Evolutionary conservation across 345 rosid genomes (phyloP).

Genomic region (Pugionium cornutum): DNA sequence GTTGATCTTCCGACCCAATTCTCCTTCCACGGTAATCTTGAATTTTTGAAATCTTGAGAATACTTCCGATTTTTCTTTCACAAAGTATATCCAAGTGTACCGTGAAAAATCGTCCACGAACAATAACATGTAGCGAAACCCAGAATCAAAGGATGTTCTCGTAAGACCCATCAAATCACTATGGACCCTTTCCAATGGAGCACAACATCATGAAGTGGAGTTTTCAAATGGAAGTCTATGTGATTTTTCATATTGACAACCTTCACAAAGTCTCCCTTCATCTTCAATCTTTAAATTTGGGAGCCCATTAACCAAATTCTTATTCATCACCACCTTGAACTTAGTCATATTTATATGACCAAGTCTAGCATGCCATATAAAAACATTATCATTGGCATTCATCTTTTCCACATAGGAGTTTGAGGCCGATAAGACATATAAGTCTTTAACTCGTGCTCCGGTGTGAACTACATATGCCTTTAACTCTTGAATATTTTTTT

Average conservation of each 20-base stretch:
- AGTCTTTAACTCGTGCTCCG: conserved; percentile 1
- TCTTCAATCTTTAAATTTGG: conserved; percentile 6
- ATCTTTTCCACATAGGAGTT: conserved; percentile 26
- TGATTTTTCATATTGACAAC: conserved; percentile 28
- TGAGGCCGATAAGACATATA: conserved; percentile 26
- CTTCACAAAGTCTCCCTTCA: conserved; percentile 13
- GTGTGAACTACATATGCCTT: conserved; percentile 34
- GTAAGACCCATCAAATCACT: background rate
- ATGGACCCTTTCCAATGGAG: too few relatives aligned
- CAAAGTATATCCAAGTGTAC: too few relatives aligned
- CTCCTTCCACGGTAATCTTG: too few relatives aligned
- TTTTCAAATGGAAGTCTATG: conserved; percentile 26
- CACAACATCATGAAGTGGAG: background rate
- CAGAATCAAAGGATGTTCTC: background rate
- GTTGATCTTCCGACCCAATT: background rate
- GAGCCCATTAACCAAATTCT: background rate
- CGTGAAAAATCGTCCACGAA: conserved; percentile 24
- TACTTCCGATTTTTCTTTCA: too few relatives aligned
- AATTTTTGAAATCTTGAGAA: too few relatives aligned
- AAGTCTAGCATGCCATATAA: conserved; percentile 22
- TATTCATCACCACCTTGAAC: too few relatives aligned
- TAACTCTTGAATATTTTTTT: conserved; percentile 13
- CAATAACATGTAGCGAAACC: conserved; percentile 8
- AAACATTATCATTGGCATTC: conserved; percentile 15
- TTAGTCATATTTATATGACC: conserved; percentile 30